Conservation (phyloP, 345 rosid species). For the Turritis glabra region DNA sequence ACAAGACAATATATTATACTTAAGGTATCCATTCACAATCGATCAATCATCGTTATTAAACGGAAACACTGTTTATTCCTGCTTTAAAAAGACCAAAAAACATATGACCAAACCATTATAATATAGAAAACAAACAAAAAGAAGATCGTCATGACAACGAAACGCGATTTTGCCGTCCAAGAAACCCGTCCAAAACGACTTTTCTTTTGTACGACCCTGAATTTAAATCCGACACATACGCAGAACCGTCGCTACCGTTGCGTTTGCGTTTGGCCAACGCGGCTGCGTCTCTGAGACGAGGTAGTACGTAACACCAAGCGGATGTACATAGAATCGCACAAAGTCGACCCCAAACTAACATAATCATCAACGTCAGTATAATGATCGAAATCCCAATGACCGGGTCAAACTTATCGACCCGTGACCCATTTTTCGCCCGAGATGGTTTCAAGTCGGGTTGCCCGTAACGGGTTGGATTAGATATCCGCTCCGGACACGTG, state of each 20-base stretch:
- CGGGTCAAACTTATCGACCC: constrained; percentile 40
- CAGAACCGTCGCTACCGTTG: not conserved
- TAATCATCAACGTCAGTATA: constrained; percentile 51
- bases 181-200: constrained; percentile 76
- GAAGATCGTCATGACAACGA: not conserved
- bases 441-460: constrained; percentile 37
- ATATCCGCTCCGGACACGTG: constrained; percentile 27
- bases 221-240: constrained; percentile 35
- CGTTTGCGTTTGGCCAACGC: constrained; percentile 32
- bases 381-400: constrained; percentile 58
- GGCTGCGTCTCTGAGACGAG: constrained; percentile 38
- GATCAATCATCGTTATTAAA: constrained; percentile 29
- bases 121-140: not conserved
- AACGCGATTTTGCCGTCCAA: constrained; percentile 54
- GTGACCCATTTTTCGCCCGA: constrained; percentile 37
- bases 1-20: not conserved
- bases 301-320: constrained; percentile 57
- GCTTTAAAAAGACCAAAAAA: not conserved
- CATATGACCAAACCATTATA: constrained; percentile 19
- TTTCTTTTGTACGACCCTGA: constrained; percentile 58
- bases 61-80: constrained; percentile 1
- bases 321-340: constrained; percentile 70
- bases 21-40: constrained; percentile 16
- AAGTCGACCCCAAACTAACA: constrained; percentile 60
- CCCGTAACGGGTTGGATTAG: constrained; percentile 26